phyloP scores from a whole-genome alignment of 352 stramenopile genomes.

The Phytophthora cactorum region DNA sequence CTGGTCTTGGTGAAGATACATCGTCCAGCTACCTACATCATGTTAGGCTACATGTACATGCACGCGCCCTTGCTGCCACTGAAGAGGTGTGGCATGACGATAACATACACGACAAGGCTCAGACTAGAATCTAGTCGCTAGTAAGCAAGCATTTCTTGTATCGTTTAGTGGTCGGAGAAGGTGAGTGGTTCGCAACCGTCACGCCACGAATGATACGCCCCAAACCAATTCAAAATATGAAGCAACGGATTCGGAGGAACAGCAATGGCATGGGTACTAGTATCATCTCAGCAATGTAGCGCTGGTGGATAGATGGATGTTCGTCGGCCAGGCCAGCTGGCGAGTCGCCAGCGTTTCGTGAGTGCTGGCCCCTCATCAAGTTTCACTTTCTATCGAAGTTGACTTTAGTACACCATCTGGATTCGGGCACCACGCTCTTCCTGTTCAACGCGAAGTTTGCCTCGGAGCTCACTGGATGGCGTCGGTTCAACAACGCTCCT shows the following conservation, averaged over 20 bases:
- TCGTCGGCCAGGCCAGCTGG: not conserved
- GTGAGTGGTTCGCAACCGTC: not conserved
- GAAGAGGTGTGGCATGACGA: not conserved
- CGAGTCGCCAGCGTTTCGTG: slow-evolving; percentile 10
- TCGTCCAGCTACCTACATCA: not conserved
- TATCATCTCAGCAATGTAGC: not conserved
- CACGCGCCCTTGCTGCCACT: not conserved
- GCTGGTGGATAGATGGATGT: slow-evolving; percentile 7
- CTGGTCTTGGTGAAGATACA: not conserved
- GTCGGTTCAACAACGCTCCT: not conserved
- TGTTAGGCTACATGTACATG: not conserved
- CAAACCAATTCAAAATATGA: not conserved
- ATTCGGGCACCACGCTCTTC: slow-evolving; percentile 1
- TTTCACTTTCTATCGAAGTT: slow-evolving; percentile 3
- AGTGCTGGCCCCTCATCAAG: slow-evolving; percentile 1
- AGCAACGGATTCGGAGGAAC: not conserved
- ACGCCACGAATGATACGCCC: slow-evolving; percentile 4
- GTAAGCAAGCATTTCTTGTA: slow-evolving; percentile 13
- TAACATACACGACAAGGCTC: slow-evolving; percentile 1
- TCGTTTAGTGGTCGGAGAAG: slow-evolving; percentile 10
- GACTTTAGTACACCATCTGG: slow-evolving; percentile 13
- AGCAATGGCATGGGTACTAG: not conserved
- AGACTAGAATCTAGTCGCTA: too few species aligned
- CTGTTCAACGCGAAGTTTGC: slow-evolving; percentile 21
- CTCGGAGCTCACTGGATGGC: slow-evolving; percentile 30